Conservation (phyloP, 176 grass and related monocot species). For the Carex cristatella region DNA sequence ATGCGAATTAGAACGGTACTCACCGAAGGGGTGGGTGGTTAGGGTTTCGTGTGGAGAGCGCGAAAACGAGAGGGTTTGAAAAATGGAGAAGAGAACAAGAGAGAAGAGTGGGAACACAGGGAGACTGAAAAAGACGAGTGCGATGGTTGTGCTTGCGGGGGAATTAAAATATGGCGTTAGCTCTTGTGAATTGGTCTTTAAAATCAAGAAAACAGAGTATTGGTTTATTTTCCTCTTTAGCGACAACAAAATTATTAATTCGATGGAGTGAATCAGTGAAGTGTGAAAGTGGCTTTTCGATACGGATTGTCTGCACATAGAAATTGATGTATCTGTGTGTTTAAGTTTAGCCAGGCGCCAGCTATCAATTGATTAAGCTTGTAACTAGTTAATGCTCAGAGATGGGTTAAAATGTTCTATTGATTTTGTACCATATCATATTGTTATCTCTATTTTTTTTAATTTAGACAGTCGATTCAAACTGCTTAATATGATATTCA, state of each 20-base stretch:
- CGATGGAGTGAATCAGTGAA: not conserved
- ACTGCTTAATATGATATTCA: too few relatives aligned
- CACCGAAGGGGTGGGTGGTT: not conserved
- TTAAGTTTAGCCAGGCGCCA: not conserved
- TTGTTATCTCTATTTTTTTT: too few relatives aligned
- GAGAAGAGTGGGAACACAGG: not conserved
- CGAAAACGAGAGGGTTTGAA: conserved; percentile 7
- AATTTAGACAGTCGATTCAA: too few relatives aligned
- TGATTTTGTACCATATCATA: too few relatives aligned
- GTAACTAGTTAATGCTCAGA: too few relatives aligned
- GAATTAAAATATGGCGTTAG: not conserved
- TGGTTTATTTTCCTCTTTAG: not conserved
- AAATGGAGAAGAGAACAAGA: conserved; percentile 2
- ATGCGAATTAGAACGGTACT: not conserved
- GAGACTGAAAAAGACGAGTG: not conserved
- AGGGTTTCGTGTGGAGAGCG: conserved; percentile 12
- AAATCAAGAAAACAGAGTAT: not conserved
- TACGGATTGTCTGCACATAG: not conserved
- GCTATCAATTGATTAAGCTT: too few relatives aligned
- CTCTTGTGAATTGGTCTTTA: conserved; percentile 10
- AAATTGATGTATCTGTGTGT: not conserved
- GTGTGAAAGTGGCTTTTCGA: not conserved
- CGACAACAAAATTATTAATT: not conserved
- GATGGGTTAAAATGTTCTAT: too few relatives aligned
- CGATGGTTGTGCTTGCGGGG: not conserved